A percentile compares a stretch with the other conserved stretches of the same genome.
These are phyloP conservation scores for Colletotrichum tropicale DNA, from an alignment of 2,329 filamentous ascomycete genomes.

Conservation along the genomic window DNA sequence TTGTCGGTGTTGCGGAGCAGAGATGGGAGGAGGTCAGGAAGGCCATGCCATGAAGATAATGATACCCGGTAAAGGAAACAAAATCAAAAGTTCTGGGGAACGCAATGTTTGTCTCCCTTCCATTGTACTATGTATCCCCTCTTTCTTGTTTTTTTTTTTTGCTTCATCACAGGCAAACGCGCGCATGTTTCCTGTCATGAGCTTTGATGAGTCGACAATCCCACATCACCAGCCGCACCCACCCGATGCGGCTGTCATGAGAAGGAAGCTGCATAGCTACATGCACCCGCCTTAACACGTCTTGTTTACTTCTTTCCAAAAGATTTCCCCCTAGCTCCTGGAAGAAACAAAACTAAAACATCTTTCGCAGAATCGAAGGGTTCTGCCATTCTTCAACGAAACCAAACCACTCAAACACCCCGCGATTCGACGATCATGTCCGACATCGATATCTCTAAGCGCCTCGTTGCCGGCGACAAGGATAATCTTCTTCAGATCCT, in stretches of 20 bases:
- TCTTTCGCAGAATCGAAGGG: background rate
- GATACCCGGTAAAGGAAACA: slow-evolving; percentile 26
- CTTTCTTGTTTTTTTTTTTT: background rate
- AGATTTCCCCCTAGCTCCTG: background rate
- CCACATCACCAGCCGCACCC: background rate
- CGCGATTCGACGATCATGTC: background rate
- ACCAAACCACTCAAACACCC: background rate
- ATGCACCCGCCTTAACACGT: background rate
- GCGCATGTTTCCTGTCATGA: background rate
- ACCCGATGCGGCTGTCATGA: background rate
- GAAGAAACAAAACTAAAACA: background rate
- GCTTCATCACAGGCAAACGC: background rate
- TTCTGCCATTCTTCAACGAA: background rate
- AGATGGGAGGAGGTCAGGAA: slow-evolving; percentile 64
- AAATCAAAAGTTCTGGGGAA: background rate
- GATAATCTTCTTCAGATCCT: slow-evolving; percentile 1
- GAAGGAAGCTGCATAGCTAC: background rate
- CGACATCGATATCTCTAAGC: background rate
- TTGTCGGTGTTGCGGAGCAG: slow-evolving; percentile 63
- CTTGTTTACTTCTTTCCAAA: background rate
- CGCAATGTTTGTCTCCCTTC: background rate
- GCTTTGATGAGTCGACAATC: background rate
- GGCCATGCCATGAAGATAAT: slow-evolving; percentile 40
- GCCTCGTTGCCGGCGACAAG: background rate
- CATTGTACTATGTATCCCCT: background rate